Percentiles rank a stretch among this genome's conserved stretches.
These are phyloP conservation scores for Psilocybe cyanescens DNA, from an alignment of 768 basidiomycete species.

Conservation along the genomic window DNA sequence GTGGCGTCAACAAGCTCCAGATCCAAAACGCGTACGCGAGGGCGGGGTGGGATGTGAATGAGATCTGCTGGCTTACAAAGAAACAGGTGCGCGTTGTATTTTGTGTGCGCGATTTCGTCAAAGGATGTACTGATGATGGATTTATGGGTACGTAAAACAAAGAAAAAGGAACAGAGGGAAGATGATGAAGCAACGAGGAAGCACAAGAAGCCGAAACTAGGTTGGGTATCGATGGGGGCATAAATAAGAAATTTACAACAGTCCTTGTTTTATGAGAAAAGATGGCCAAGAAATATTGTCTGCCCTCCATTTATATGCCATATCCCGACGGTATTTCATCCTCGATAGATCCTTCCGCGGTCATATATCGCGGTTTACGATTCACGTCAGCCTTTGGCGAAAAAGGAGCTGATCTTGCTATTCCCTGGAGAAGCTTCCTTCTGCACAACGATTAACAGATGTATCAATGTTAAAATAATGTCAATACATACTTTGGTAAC, in stretches of 20 bases:
- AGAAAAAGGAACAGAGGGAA: not conserved
- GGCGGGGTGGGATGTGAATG: conserved; percentile 9
- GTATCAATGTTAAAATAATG: not conserved
- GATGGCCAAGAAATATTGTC: too few species aligned
- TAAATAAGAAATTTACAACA: too few species aligned
- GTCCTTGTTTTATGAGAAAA: too few species aligned
- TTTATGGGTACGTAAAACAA: not conserved
- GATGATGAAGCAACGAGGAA: not conserved
- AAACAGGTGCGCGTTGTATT: conserved; percentile 5
- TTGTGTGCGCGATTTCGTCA: not conserved
- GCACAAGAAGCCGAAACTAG: not conserved
- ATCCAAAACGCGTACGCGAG: conserved; percentile 10
- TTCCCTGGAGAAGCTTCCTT: conserved; percentile 3
- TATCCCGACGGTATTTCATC: too few species aligned
- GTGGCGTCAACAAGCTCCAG: conserved; percentile 2
- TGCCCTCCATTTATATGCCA: too few species aligned
- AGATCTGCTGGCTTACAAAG: conserved; percentile 5
- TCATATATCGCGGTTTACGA: too few species aligned
- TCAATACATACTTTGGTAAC: not conserved
- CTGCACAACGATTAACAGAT: not conserved
- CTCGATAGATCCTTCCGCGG: too few species aligned
- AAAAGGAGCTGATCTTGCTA: conserved; percentile 16
- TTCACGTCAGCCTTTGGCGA: conserved; percentile 4
- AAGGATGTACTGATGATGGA: too few species aligned
- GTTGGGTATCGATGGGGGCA: not conserved